Base-by-base conservation (phyloP, 1,139 yeast species). In the Candida tunisiensis region DNA sequence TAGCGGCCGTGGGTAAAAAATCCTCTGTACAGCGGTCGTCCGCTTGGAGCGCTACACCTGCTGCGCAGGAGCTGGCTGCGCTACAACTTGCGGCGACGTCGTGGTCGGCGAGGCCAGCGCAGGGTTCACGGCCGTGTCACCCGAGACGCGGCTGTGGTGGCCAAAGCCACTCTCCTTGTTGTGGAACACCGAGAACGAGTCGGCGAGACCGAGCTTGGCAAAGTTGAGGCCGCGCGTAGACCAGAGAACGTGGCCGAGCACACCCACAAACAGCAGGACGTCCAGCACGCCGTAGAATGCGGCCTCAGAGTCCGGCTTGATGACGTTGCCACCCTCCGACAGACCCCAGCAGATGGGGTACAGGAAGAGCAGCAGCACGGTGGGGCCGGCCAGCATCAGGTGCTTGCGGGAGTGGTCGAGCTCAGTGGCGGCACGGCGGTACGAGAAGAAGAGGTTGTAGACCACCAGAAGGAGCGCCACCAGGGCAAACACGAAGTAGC, bases 281-380 rank as follows among this genome's bases (percentile, higher is more conserved):
- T 72, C 79, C 38, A 71, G 55, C 27, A 71, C 52, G 53, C 79
- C 79, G 39, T 66, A 69, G 51, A 70, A 72, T 12, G 63, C 72
- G 28, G 73, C 69, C 46, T 70, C 78, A n/a, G 73, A 62, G 41
- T 69, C 75, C 23, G 74, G 73, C 39, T 65, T 67, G 36, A 72
- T 69, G 24, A 55, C 65, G 42, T 71, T 71, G 47, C 78, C 78
- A 56, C 79, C 80, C 40, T 71, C 78, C 37, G 65, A 53, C 32
- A 71, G 54, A 45, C 69, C 78, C 78, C 78, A 72, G 29, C 55
- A 47, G 34, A 72, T 49, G 23, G 72, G 69, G 43, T 71, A 70
- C 34, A 69, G 50, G 34, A 66, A 43, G 53, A 65, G 58, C 23
- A 66, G 35, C 34, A 63, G 48, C 25, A 60, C 31, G 19, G 49